phyloP scores from a whole-genome alignment of 2,329 filamentous ascomycete species.

The Peltaster fructicola region DNA sequence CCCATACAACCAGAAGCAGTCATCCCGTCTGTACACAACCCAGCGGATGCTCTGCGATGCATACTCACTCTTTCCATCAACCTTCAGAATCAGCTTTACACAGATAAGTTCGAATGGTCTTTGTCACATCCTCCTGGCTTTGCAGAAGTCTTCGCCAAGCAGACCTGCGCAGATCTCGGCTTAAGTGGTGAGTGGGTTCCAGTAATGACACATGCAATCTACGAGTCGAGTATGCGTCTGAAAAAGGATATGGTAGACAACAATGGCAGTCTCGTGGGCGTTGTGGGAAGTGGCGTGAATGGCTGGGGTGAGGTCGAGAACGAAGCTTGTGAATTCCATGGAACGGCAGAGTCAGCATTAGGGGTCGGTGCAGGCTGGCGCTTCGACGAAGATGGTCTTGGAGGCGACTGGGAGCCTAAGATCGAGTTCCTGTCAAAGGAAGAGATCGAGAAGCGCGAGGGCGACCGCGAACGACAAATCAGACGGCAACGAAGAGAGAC shows the following conservation, averaged over 20 bases:
- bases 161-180: slow-evolving; percentile 83
- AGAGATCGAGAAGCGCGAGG: slow-evolving; percentile 93
- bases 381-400: slow-evolving; percentile 82
- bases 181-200: slow-evolving; percentile 85
- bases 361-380: slow-evolving; percentile 80
- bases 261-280: slow-evolving; percentile 38
- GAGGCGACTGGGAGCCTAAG: slow-evolving; percentile 34
- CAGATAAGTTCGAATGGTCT: slow-evolving; percentile 97
- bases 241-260: slow-evolving; percentile 96
- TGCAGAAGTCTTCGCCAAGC: slow-evolving; percentile 78
- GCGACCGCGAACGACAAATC: slow-evolving; percentile 81
- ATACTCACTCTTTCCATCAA: slow-evolving; percentile 85
- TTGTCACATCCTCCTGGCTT: slow-evolving; percentile 79
- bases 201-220: slow-evolving; percentile 88
- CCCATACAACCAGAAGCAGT: slow-evolving; percentile 28
- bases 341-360: slow-evolving; percentile 17
- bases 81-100: slow-evolving; percentile 77
- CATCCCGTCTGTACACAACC: slow-evolving; percentile 48
- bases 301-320: slow-evolving; percentile 66
- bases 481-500: slow-evolving; percentile 76
- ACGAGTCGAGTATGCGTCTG: slow-evolving; percentile 76
- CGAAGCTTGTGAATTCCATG: slow-evolving; percentile 51
- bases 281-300: slow-evolving; percentile 56
- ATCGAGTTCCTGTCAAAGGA: slow-evolving; percentile 60
- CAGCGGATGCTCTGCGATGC: slow-evolving; percentile 87